Percentiles rank a stretch among this genome's conserved stretches.
These are phyloP conservation scores for Suhomyces taliae DNA, from an alignment of 1,139 yeast species.

Conservation along the genomic window DNA sequence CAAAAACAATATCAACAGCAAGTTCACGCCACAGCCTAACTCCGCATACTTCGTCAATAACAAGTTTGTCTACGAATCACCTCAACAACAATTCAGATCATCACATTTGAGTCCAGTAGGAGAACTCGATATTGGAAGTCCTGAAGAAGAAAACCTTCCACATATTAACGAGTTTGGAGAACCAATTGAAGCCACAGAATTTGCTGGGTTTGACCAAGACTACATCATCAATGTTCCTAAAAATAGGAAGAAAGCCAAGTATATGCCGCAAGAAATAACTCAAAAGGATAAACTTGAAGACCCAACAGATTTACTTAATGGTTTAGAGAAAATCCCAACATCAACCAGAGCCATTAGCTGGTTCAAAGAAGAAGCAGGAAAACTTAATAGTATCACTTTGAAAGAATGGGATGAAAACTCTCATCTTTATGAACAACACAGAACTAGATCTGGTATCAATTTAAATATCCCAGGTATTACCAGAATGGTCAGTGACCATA, in stretches of 20 bases:
- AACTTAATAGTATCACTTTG: conserved; percentile 25
- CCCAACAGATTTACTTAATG: conserved; percentile 14
- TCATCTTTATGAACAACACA: conserved; percentile 23
- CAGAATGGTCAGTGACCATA: conserved; percentile 15
- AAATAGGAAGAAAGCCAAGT: conserved; percentile 8
- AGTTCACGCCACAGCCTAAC: not conserved
- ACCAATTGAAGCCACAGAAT: conserved; percentile 19
- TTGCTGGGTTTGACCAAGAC: conserved; percentile 29
- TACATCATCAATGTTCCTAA: conserved; percentile 8
- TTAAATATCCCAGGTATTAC: conserved; percentile 16
- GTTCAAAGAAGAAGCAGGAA: conserved; percentile 8
- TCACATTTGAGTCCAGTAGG: conserved; percentile 16
- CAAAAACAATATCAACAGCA: too few species aligned
- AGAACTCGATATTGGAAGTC: conserved; percentile 11
- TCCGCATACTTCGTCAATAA: not conserved
- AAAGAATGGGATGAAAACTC: conserved; percentile 35
- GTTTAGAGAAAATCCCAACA: conserved; percentile 36
- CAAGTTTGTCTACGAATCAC: not conserved
- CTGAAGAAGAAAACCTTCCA: conserved; percentile 20
- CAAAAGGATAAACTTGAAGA: not conserved
- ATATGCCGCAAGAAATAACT: not conserved
- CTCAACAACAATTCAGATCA: not conserved
- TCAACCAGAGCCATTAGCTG: conserved; percentile 15
- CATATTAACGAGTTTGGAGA: conserved; percentile 27
- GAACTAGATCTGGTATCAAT: conserved; percentile 26